Evolutionary conservation across 2,329 filamentous ascomycete genomes (phyloP), one percentile per base, ranked within the genome.

Genomic region (Fusarium luffae): DNA sequence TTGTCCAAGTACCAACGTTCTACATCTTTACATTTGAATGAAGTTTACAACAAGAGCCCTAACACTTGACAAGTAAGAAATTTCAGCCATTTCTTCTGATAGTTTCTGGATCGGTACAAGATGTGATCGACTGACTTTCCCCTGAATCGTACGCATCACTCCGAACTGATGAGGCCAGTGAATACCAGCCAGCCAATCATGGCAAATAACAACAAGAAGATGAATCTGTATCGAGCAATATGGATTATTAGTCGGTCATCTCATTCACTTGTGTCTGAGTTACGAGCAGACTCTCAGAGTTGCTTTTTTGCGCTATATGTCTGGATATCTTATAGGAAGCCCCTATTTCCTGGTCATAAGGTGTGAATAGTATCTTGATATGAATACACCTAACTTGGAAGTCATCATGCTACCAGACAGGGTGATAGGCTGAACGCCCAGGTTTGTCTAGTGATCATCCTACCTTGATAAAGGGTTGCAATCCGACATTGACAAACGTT

Each of bases 191-290:
- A 12, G 34, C 34, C 34, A n/a, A 37, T 37, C 34, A n/a, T n/a
- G 34, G 5, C 34, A n/a, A 1, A 37, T 12, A 4, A n/a, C 18
- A 37, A 37, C 5, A n/a, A n/a, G 18, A 37, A n/a, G 34, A 37
- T n/a, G 5, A 11, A 12, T 12, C 5, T n/a, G 18, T n/a, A 37
- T 37, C 18, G 2, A n/a, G 7, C 0, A n/a, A 37, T n/a, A 1
- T n/a, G 34, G 34, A 1, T 37, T 37, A 12, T 37, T 6, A 12
- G 34, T n/a, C 10, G 18, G 18, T 4, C 0, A 37, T 37, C 10
- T 37, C 18, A 18, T n/a, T 12, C 34, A n/a, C 10, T 12, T 37
- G 6, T 37, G 34, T n/a, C 34, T 12, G 34, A n/a, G 34, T n/a
- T n/a, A 6, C 18, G 10, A 37, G 18, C 34, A 37, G 10, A 4